Conservation (phyloP, 495 filamentous ascomycete genomes). For the Chlorociboria aeruginascens region DNA sequence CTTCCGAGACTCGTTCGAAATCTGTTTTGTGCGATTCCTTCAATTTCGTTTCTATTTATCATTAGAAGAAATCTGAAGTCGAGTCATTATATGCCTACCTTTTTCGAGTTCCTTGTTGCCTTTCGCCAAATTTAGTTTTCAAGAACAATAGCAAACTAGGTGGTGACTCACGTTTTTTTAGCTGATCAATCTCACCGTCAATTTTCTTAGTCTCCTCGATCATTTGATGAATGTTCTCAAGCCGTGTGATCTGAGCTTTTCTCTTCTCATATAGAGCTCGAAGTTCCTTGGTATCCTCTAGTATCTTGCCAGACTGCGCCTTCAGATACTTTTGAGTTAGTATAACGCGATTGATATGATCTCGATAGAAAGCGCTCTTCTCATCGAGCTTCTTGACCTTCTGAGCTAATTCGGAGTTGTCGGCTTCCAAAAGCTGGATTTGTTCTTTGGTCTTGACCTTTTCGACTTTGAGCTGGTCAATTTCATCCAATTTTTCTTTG, state of each 20-base stretch:
- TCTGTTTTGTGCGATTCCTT: slow-evolving; percentile 1
- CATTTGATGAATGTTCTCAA: too few species aligned
- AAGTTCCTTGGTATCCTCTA: neutral
- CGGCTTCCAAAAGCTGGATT: neutral
- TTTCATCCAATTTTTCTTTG: slow-evolving; percentile 1
- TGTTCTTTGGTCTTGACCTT: neutral
- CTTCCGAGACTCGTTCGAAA: slow-evolving; percentile 4
- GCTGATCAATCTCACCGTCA: too few species aligned
- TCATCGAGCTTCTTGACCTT: slow-evolving; percentile 8
- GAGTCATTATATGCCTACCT: too few species aligned
- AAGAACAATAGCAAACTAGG: too few species aligned
- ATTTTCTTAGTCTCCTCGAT: too few species aligned
- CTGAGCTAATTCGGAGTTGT: slow-evolving; percentile 4
- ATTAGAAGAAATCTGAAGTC: too few species aligned
- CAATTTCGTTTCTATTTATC: neutral
- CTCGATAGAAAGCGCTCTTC: slow-evolving; percentile 7
- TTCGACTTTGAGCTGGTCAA: neutral
- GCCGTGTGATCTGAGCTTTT: too few species aligned
- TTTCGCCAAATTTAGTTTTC: too few species aligned
- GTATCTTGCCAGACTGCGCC: neutral
- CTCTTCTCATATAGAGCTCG: neutral
- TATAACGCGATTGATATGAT: slow-evolving; percentile 17
- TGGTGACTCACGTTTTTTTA: too few species aligned
- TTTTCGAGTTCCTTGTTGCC: too few species aligned
- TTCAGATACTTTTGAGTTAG: slow-evolving; percentile 8